Percentiles rank a stretch among this genome's conserved stretches.
phyloP scores from a whole-genome alignment of 1,284 basidiomycete genomes.

The Porodaedalea pini region DNA sequence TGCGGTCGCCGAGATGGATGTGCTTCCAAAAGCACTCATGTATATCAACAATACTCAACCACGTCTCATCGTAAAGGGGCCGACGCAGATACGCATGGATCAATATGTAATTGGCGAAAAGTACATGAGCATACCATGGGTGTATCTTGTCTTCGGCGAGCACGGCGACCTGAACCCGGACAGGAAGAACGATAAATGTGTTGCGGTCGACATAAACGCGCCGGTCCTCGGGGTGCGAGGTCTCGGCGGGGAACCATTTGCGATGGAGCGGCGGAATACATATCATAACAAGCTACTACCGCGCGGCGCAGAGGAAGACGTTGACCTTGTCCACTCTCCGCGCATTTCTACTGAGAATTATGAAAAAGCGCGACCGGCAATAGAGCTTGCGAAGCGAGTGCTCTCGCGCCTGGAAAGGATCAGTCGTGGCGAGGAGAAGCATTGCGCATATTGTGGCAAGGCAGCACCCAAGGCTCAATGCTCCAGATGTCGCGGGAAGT shows the following conservation, averaged over 20 bases:
- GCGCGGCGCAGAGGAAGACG: background rate
- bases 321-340: background rate
- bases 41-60: conserved; percentile 6
- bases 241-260: conserved; percentile 8
- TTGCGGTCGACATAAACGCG: conserved; percentile 7
- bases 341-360: background rate
- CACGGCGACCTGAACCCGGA: background rate
- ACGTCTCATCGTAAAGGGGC: background rate
- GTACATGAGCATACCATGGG: background rate
- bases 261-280: background rate
- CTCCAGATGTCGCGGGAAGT: conserved; percentile 3
- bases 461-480: conserved; percentile 7
- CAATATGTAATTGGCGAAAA: background rate
- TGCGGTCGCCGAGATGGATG: background rate
- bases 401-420: conserved; percentile 10
- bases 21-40: background rate
- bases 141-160: conserved; percentile 13
- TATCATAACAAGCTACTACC: conserved; percentile 12
- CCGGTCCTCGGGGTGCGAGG: conserved; percentile 12
- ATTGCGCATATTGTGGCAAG: conserved; percentile 17
- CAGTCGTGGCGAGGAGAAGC: background rate
- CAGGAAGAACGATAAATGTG: background rate
- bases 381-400: conserved; percentile 12
- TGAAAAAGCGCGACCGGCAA: background rate
- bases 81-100: background rate